Conservation (phyloP, 345 rosid genomes). For the Physaria fendleri region DNA sequence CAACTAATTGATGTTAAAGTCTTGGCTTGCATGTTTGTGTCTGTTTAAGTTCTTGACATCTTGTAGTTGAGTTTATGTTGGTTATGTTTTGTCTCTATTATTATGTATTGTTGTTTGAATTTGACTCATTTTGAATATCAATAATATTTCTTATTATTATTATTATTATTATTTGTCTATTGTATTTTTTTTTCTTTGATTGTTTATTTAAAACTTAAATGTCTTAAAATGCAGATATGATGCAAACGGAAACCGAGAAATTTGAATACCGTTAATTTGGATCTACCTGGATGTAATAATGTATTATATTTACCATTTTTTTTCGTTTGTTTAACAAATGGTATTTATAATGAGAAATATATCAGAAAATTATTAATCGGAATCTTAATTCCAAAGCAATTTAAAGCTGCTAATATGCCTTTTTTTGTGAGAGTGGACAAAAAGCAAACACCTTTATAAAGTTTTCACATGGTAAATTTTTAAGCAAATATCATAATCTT, state of each 20-base stretch:
- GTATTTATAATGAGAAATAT: not conserved
- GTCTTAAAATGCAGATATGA: not conserved
- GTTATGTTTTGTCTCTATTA: not conserved
- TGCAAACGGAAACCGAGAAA: slow-evolving; percentile 1
- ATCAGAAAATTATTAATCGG: not conserved
- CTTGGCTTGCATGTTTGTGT: not conserved
- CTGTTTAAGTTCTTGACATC: slow-evolving; percentile 22
- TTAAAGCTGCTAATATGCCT: slow-evolving; percentile 19
- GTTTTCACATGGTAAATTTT: slow-evolving; percentile 16
- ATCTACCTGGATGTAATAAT: not conserved
- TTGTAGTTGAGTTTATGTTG: slow-evolving; percentile 6
- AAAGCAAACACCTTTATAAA: slow-evolving; percentile 18
- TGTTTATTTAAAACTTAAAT: not conserved
- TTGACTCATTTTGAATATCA: slow-evolving; percentile 23
- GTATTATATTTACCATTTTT: not conserved
- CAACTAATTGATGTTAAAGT: slow-evolving; percentile 2
- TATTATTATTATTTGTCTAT: not conserved
- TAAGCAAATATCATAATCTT: not conserved
- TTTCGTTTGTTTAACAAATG: not conserved
- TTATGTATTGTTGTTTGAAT: slow-evolving; percentile 10
- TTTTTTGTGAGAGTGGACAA: not conserved
- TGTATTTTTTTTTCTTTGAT: not conserved
- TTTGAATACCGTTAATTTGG: not conserved
- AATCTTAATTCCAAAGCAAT: slow-evolving; percentile 10
- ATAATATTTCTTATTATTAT: not conserved